These are phyloP conservation scores for Anethum foeniculum DNA, from an alignment of 140 eudicot genomes.

Conservation along the genomic window DNA sequence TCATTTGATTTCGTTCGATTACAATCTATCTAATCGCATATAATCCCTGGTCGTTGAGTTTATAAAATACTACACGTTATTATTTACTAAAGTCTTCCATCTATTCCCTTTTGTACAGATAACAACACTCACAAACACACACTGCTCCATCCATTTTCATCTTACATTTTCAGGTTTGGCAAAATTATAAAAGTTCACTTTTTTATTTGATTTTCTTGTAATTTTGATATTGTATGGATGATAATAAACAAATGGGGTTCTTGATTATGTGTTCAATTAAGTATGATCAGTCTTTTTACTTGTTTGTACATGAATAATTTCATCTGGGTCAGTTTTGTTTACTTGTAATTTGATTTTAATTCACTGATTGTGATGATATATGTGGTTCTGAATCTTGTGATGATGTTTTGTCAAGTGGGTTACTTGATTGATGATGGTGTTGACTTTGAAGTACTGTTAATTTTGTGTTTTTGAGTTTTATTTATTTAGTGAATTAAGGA, in stretches of 20 bases:
- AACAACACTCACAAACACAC: constrained; percentile 2
- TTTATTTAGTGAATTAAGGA: neutral
- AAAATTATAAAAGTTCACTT: neutral
- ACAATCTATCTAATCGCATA: neutral
- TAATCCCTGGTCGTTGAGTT: neutral
- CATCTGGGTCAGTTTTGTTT: neutral
- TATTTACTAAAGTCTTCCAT: too few species aligned
- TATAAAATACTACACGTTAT: neutral
- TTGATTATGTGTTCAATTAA: neutral
- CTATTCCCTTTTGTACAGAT: neutral
- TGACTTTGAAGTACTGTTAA: neutral
- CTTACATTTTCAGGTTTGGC: neutral
- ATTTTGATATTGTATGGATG: neutral
- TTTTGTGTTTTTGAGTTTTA: neutral
- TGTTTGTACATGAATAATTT: neutral
- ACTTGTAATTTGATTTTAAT: neutral
- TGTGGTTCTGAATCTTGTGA: neutral
- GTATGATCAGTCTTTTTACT: constrained; percentile 1
- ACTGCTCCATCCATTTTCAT: neutral
- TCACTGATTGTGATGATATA: neutral
- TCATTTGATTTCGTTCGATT: neutral
- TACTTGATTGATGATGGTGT: neutral
- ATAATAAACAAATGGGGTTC: neutral
- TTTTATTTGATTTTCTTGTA: neutral
- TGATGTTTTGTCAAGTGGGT: neutral